These are phyloP conservation scores for Tolypocladium nubicola DNA, from an alignment of 2,329 filamentous ascomycete genomes.

Conservation along the genomic window DNA sequence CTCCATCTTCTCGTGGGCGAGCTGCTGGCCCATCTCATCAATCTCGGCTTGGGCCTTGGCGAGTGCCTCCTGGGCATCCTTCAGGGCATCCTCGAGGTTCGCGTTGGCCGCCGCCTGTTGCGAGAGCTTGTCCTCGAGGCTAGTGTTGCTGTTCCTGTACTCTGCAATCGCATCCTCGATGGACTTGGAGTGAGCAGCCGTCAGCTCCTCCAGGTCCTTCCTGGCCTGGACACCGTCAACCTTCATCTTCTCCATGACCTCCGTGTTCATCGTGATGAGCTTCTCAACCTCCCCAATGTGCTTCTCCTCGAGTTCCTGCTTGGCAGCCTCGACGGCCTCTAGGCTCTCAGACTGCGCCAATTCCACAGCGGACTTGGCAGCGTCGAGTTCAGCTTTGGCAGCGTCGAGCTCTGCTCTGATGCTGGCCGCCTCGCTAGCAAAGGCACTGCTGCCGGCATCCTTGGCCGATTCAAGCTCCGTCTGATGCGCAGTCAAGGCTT, in stretches of 20 bases:
- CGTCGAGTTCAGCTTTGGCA: constrained; percentile 26
- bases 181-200: constrained; percentile 24
- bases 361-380: constrained; percentile 33
- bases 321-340: constrained; percentile 33
- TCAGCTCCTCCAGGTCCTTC: constrained; percentile 33
- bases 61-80: constrained; percentile 29
- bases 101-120: constrained; percentile 23
- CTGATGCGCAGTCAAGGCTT: constrained; percentile 17
- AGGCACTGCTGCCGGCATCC: constrained; percentile 15
- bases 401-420: constrained; percentile 21
- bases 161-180: constrained; percentile 30
- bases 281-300: constrained; percentile 38
- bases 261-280: constrained; percentile 29
- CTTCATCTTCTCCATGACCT: constrained; percentile 30
- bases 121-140: constrained; percentile 24
- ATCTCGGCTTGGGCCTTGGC: constrained; percentile 36
- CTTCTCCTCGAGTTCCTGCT: constrained; percentile 32
- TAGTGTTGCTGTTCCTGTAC: constrained; percentile 21
- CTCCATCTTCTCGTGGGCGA: constrained; percentile 50
- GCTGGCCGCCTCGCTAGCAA: constrained; percentile 20
- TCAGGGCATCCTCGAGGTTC: constrained; percentile 24
- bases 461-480: constrained; percentile 19
- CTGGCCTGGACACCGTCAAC: constrained; percentile 24
- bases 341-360: constrained; percentile 31
- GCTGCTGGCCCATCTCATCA: constrained; percentile 38